Evolutionary conservation across 2,329 filamentous ascomycete species (phyloP), one percentile per base, ranked within the genome.

Genomic region (Aureobasidium lini): DNA sequence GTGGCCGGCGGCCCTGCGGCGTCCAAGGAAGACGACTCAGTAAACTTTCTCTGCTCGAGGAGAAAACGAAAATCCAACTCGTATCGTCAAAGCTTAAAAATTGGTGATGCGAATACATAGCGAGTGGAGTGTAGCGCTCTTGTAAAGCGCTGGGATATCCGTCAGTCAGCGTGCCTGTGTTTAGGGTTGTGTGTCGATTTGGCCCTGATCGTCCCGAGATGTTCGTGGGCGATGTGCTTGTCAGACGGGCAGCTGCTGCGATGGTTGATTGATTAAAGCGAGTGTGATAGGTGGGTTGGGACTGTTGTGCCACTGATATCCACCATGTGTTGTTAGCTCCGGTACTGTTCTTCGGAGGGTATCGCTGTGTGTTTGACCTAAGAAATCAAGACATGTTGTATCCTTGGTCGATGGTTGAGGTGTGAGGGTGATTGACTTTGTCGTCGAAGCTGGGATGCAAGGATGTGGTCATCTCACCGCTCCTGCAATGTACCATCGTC

Each of bases 401-500:
- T 23, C 23, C 47, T 52, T 40, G 23, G 23, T 23, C 15, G 18
- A 13, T 9, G 13, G 23, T 10, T 40, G 15, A n/a, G 4, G 11
- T 13, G 10, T 11, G 8, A 18, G 36, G 2, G 13, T 39, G 34
- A 6, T 7, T 28, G 23, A 31, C 10, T 18, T 5, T 37, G 13
- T 50, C 11, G 18, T n/a, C 10, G 15, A 31, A n/a, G 6, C 16
- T 6, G 13, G 13, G 13, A 6, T 16, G 6, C 15, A 40, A 40
- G 7, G 13, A 40, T n/a, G 18, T 6, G n/a, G 1, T 44, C 40
- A 56, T 56, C 40, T 56, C 13, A 56, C 50, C 9, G 50, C 39
- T 31, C 52, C 52, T 13, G 52, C 29, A 37, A 56, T n/a, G 40
- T 56, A 56, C 52, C 52, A 56, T 46, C 52, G 42, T 15, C 52